Base-by-base conservation (phyloP, 805 yeast genomes). In the Sungouiozyma ichnusensis region DNA sequence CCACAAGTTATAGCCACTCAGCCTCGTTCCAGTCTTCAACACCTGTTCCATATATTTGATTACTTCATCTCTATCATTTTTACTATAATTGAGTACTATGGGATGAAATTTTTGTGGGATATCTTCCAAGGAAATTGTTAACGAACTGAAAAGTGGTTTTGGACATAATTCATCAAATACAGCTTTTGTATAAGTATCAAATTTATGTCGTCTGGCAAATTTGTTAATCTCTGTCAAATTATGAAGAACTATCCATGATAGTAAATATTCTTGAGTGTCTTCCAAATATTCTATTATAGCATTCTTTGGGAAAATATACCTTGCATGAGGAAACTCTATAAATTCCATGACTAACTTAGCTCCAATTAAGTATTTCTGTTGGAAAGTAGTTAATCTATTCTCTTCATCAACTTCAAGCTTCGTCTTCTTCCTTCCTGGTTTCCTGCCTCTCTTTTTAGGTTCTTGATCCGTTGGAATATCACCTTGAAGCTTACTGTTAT, bases 301-400 rank as follows among this genome's bases (percentile, higher is more conserved):
- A 47, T 85, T 76, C 48, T 79, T 79, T 0, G 97, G 97, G 0
- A 90, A 56, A 44, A 73, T 64, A 53, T 73, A 90, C 44, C 97
- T 71, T 6, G 79, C 79, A 37, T 79, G 72, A 0, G 92, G 75
- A 56, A 79, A 80, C 52, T 92, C 97, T 20, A 73, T 72, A 63
- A 79, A 90, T 60, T 92, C 98, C 58, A 90, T 79, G 4, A 87
- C 79, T 33, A 92, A 58, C 41, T 85, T 81, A 0, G 94, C 86
- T 51, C 76, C 75, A 32, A 72, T 58, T 17, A 75, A 64, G 52
- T 82, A 83, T 56, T 77, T 73, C 50, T 81, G 88, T 53, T 84
- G 94, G 52, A 83, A 82, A 0, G 87, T 79, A 0, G 92, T 82
- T 39, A 84, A 62, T 50, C 75, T 58, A 4, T 54, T 47, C 46